Evolutionary conservation across 768 basidiomycete species (phyloP).

Genomic region (Leccinum fibrillosum): DNA sequence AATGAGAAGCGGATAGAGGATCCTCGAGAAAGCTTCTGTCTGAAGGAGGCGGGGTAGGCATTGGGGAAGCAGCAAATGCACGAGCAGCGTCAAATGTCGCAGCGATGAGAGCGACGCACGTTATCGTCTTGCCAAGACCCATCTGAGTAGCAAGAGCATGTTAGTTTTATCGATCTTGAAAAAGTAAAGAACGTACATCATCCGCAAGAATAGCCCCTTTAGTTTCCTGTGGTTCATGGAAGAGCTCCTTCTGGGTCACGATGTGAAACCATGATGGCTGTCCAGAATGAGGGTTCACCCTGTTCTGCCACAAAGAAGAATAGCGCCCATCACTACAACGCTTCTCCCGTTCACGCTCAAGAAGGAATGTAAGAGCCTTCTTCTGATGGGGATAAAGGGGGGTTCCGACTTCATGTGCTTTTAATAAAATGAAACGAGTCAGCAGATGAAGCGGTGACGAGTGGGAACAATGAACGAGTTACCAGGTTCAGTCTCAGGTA

Average conservation of each 20-base stretch:
- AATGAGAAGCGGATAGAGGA: constrained; percentile 50
- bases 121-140: constrained; percentile 97
- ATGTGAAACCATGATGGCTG: constrained; percentile 71
- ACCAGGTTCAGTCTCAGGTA: constrained; percentile 85
- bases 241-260: constrained; percentile 78
- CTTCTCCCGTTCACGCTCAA: constrained; percentile 80
- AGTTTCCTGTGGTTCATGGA: constrained; percentile 62
- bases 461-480: constrained; percentile 32
- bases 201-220: constrained; percentile 94
- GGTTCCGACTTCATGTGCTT: constrained; percentile 75
- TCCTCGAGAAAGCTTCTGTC: constrained; percentile 31
- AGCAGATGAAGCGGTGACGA: constrained; percentile 9
- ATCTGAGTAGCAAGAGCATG: constrained; percentile 51
- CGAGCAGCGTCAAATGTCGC: constrained; percentile 73
- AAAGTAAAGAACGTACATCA: constrained; percentile 63
- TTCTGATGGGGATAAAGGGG: constrained; percentile 96
- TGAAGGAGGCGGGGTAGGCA: constrained; percentile 44
- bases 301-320: constrained; percentile 70
- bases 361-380: constrained; percentile 92
- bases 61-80: constrained; percentile 56
- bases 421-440: constrained; percentile 18
- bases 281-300: constrained; percentile 46
- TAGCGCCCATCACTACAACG: constrained; percentile 53
- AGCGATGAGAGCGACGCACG: constrained; percentile 90
- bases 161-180: constrained; percentile 4